Conservation (phyloP, 805 yeast species). For the Myxozyma sirexii region DNA sequence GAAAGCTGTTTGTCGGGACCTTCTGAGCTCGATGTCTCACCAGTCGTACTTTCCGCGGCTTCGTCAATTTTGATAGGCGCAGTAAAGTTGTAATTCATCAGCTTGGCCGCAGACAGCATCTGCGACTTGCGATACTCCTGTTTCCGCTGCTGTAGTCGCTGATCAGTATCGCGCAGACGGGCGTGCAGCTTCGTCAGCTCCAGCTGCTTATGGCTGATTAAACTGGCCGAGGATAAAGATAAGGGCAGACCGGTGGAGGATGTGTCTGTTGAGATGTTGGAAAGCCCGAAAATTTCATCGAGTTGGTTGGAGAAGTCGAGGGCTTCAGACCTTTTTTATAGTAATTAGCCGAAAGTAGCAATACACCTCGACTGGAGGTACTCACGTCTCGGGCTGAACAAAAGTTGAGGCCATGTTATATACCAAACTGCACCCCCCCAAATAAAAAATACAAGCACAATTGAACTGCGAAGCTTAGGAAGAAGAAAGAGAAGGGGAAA, state of each 20-base stretch:
- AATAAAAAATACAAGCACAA: neutral
- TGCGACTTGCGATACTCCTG: constrained; percentile 10
- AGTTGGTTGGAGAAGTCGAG: constrained; percentile 17
- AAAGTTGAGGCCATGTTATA: neutral
- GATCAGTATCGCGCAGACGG: constrained; percentile 16
- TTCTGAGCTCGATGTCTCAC: no score
- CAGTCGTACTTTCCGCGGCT: neutral
- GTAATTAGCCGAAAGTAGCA: no score
- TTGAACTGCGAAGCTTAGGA: no score
- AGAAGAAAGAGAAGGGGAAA: no score
- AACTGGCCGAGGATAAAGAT: constrained; percentile 9
- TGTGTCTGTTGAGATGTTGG: constrained; percentile 2
- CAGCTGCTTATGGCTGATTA: constrained; percentile 7
- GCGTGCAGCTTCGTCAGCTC: constrained; percentile 8
- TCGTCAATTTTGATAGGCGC: neutral
- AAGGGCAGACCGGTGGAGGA: constrained; percentile 1
- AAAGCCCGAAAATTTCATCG: constrained; percentile 20
- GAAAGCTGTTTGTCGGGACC: neutral
- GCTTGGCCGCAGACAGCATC: constrained; percentile 3
- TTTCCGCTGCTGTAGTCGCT: constrained; percentile 8
- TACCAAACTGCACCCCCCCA: neutral
- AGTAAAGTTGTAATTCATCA: neutral
- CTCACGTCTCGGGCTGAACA: constrained; percentile 10
- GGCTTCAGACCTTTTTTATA: constrained; percentile 13
- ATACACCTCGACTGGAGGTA: neutral